Conservation (phyloP, 2,329 filamentous ascomycete genomes). For the Botrytis hyacinthi region DNA sequence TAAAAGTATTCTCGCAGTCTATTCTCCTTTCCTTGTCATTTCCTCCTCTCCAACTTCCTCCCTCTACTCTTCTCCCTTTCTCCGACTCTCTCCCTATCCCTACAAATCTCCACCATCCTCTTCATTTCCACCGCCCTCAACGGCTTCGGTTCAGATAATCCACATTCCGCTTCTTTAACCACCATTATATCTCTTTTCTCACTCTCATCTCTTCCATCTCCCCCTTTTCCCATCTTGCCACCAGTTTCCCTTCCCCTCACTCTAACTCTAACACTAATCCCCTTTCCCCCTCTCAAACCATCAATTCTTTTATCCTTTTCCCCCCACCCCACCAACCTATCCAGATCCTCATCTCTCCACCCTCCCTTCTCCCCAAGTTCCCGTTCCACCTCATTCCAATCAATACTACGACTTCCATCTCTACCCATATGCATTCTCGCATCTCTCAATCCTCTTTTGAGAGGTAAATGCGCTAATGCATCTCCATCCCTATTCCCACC, state of each 20-base stretch:
- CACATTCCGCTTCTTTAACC: slow-evolving; percentile 36
- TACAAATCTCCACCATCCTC: slow-evolving; percentile 36
- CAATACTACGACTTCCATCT: background rate
- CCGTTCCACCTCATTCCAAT: background rate
- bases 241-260: background rate
- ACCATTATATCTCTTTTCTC: slow-evolving; percentile 26
- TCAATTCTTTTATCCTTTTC: background rate
- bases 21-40: background rate
- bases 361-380: background rate
- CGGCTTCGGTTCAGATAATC: slow-evolving; percentile 35
- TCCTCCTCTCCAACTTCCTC: background rate
- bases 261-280: background rate
- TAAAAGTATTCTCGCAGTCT: background rate
- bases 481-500: background rate
- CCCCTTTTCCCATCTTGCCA: background rate
- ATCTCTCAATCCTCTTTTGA: background rate
- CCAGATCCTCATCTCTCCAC: background rate
- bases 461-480: background rate
- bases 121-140: slow-evolving; percentile 34
- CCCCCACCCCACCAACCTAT: background rate
- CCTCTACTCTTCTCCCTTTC: slow-evolving; percentile 24
- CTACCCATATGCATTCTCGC: background rate
- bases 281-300: background rate
- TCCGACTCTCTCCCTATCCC: slow-evolving; percentile 23
- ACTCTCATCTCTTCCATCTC: background rate